phyloP scores from a whole-genome alignment of 2,329 filamentous ascomycete genomes.

The Raffaelea deltoideospora region DNA sequence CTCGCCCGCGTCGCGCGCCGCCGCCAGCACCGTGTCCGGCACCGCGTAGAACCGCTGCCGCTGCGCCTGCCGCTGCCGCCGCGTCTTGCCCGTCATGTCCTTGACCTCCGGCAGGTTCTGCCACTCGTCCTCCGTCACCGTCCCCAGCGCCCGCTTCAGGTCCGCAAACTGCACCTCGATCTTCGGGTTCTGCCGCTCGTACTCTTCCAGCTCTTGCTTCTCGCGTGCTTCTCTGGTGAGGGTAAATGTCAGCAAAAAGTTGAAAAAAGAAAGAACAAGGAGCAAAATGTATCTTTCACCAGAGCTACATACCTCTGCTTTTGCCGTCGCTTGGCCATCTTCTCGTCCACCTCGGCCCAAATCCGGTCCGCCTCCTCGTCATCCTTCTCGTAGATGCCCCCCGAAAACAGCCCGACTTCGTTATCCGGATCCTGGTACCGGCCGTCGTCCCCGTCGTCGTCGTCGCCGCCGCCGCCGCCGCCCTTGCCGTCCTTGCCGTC shows the following conservation, averaged over 20 bases:
- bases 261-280: conserved; percentile 7
- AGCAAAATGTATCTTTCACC: too few species aligned
- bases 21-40: conserved; percentile 85
- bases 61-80: conserved; percentile 67
- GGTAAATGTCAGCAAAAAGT: not conserved
- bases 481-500: conserved; percentile 63
- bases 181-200: conserved; percentile 94
- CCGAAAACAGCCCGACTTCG: conserved; percentile 88
- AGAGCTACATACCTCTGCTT: conserved; percentile 59
- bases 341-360: conserved; percentile 90
- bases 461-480: conserved; percentile 26
- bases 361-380: conserved; percentile 96
- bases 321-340: conserved; percentile 83
- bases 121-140: conserved; percentile 92
- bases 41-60: conserved; percentile 88
- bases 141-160: conserved; percentile 75
- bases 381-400: conserved; percentile 90
- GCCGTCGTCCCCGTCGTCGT: conserved; percentile 52
- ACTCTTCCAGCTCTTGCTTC: conserved; percentile 78
- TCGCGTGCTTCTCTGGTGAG: conserved; percentile 74
- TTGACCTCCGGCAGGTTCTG: conserved; percentile 89
- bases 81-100: conserved; percentile 88
- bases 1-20: conserved; percentile 65
- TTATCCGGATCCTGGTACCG: conserved; percentile 95
- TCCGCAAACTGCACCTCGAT: conserved; percentile 97